Base-by-base conservation (phyloP, 768 basidiomycete genomes). In the Naganishia vishniacii region DNA sequence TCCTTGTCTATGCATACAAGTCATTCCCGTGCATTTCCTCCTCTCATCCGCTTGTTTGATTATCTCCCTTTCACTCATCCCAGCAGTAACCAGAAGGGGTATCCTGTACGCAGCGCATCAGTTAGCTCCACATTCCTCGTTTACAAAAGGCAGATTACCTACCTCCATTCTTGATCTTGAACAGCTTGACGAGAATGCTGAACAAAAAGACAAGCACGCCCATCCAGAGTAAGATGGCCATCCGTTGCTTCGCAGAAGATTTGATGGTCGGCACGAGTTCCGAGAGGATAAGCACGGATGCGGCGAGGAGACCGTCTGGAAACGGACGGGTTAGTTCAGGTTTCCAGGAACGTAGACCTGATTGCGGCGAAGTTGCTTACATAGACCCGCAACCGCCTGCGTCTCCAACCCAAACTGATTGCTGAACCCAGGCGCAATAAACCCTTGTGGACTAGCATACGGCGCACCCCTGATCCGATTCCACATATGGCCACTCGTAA, bases 401-500 rank as follows among this genome's bases (percentile, higher is more conserved):
- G 88, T 88, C 80, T 99, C 95, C 76, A 93, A 87, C 7, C 93
- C 94, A 73, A 83, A 88, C 77, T 95, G 92, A 70, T 85, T 91
- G 74, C 87, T 86, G 79, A 86, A 97, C 4, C 94, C 94, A 11
- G 79, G 82, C 9, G 91, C 88, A 47, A 77, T 70, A 12, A 32
- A 28, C 20, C 65, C 65, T 16, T 63, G 42, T 0, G 48, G 61
- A 42, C 40, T 44, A 23, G 46, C 42, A 73, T 84, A 91, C 2
- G 91, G 92, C 48, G 82, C 82, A 32, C 82, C 82, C 67, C 94
- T 86, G 70, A 99, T 99, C 68, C 87, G 88, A 64, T 88, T 88
- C 79, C 94, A 99, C 95, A 99, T 99, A 81, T 85, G 88, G 8
- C 95, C 95, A 9, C 87, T 85, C 23, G 86, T 93, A 86, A 97